Conservation (phyloP, 2,329 filamentous ascomycete species). For the Bisporella sp. region DNA sequence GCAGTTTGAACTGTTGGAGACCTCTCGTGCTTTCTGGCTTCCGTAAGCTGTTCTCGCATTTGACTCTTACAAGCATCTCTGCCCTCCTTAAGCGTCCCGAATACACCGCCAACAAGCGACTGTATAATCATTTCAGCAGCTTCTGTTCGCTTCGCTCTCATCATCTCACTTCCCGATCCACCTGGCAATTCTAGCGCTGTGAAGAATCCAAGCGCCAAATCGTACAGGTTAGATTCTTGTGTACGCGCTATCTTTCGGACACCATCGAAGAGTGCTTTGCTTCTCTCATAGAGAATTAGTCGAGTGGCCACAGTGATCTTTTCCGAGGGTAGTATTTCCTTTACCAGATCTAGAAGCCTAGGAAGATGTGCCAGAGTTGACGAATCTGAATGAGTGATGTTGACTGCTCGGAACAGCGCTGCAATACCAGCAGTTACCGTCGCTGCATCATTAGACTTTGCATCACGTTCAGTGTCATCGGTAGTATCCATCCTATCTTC, state of each 20-base stretch:
- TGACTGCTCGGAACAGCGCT: conserved; percentile 25
- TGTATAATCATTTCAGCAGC: conserved; percentile 24
- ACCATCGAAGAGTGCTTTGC: conserved; percentile 22
- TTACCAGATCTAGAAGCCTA: conserved; percentile 18
- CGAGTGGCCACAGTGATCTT: conserved; percentile 24
- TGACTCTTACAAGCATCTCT: conserved; percentile 14
- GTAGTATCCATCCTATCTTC: conserved; percentile 59
- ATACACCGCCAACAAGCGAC: conserved; percentile 19
- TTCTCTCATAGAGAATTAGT: conserved; percentile 24
- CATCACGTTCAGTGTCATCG: conserved; percentile 19
- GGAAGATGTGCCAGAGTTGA: conserved; percentile 20
- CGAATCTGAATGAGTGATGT: conserved; percentile 17
- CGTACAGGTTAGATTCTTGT: conserved; percentile 13
- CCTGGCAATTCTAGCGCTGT: conserved; percentile 22
- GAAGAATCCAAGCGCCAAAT: conserved; percentile 18
- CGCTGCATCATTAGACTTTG: conserved; percentile 19
- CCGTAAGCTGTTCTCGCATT: conserved; percentile 15
- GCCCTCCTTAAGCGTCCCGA: conserved; percentile 20
- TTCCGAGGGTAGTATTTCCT: conserved; percentile 17
- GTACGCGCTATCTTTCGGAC: conserved; percentile 18
- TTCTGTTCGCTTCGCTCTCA: conserved; percentile 26
- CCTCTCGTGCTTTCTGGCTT: conserved; percentile 21
- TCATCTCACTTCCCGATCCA: conserved; percentile 24
- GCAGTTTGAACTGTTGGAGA: conserved; percentile 19
- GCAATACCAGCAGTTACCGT: conserved; percentile 25